Base-by-base conservation (phyloP, 257 asterid species). In the Petunia axillaris region DNA sequence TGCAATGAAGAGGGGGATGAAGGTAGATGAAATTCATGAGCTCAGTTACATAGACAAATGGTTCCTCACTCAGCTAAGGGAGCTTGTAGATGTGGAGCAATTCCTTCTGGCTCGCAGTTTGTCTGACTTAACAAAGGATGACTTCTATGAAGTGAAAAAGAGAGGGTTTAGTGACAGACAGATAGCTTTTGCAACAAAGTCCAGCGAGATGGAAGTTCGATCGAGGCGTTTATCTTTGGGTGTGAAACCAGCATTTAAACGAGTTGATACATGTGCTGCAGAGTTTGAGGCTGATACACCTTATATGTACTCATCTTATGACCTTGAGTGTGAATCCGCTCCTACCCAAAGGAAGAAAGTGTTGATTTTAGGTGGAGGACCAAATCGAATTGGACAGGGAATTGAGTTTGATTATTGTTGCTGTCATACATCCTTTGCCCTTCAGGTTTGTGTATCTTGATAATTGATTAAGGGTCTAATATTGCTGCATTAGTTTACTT, bases 281-380 rank as follows among this genome's bases (percentile, higher is more conserved):
- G 99, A 96, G 84, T 96, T 96, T 74, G 98, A 92, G 86, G 98
- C 99, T 80, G 88, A 96, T 85, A 96, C 99, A 4, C 99, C 99
- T 76, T 96, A 94, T 79, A 93, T 95, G 97, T 95, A 96, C 78
- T 92, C 98, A 9, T 86, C 98, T 6, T 96, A 94, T 87, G 98
- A 96, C 85, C 40, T 63, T 36, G 99, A 96, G 88, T 94, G 97
- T 82, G 98, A 96, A 86, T 94, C 98, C 3, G 90, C 84, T 80
- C 99, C 99, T 77, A 92, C 94, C 9, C 83, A 80, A 25, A 90
- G 74, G 86, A 94, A 91, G 80, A 96, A 96, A 66, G 98, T 94
- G 82, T 81, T 96, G 88, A 96, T 96, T 83, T 88, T 96, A 58
- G 99, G 99, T 57, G 98, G 99, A 40, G 99, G 99, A 65, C 98